Evolutionary conservation across 371 early-diverging fungal genomes (phyloP).

Genomic region (Mucor plumbeus): DNA sequence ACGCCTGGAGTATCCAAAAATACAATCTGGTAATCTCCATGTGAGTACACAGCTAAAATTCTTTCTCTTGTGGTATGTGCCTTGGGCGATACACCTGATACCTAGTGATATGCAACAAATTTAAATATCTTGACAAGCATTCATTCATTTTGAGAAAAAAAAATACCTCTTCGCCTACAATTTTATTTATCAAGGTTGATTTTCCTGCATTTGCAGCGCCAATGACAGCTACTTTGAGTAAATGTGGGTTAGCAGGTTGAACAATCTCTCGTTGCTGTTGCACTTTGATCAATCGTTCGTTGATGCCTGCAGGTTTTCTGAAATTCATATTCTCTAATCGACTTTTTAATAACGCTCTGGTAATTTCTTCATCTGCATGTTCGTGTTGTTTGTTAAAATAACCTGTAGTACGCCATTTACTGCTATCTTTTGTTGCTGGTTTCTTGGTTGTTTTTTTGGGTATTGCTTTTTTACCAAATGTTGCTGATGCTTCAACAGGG

Average conservation of each 20-base stretch:
- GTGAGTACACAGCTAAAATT: constrained; percentile 61
- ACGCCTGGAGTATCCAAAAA: constrained; percentile 76
- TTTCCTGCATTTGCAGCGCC: constrained; percentile 87
- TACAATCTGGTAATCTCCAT: constrained; percentile 63
- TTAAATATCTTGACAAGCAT: too few relatives aligned
- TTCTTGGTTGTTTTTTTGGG: neutral
- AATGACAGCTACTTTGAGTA: constrained; percentile 67
- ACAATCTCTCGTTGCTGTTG: constrained; percentile 31
- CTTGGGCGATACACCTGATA: constrained; percentile 74
- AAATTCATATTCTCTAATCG: constrained; percentile 6
- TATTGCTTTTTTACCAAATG: neutral
- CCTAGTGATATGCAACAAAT: constrained; percentile 14
- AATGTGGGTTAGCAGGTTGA: constrained; percentile 71
- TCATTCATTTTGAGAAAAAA: neutral
- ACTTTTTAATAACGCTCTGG: neutral
- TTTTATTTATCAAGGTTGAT: constrained; percentile 76
- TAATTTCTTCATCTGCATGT: neutral
- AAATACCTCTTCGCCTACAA: constrained; percentile 48
- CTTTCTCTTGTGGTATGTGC: constrained; percentile 81
- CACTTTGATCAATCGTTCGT: constrained; percentile 46
- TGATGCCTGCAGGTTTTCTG: constrained; percentile 32
- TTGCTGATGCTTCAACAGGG: neutral
- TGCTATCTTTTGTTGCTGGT: neutral
- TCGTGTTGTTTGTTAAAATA: neutral
- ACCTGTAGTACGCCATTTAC: neutral